Percentiles rank a stretch among this genome's conserved stretches.
Evolutionary conservation across 306 rosid genomes (phyloP).

Genomic region (Cyamopsis tetragonoloba): DNA sequence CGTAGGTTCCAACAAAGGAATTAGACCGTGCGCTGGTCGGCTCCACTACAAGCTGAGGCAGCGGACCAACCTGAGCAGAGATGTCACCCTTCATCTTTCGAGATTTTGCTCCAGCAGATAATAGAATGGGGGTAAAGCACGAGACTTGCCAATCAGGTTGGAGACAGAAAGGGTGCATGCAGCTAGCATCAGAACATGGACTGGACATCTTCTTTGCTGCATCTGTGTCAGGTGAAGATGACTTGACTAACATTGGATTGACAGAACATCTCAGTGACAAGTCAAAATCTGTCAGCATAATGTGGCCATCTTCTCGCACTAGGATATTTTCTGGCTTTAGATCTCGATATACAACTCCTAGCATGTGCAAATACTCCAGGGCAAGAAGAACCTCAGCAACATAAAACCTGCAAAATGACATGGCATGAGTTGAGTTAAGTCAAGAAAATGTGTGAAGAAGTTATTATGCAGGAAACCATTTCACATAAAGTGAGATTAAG

Average conservation of each 20-base stretch:
- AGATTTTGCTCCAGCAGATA: constrained; percentile 65
- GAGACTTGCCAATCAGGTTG: constrained; percentile 97
- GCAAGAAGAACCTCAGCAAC: constrained; percentile 94
- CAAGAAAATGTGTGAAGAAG: not conserved
- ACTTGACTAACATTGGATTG: constrained; percentile 65
- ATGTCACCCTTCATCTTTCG: constrained; percentile 68
- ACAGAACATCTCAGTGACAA: constrained; percentile 86
- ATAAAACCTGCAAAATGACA: constrained; percentile 65
- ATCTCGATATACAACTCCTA: constrained; percentile 93
- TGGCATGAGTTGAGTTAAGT: constrained; percentile 14
- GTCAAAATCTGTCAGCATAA: constrained; percentile 95
- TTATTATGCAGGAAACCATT: not conserved
- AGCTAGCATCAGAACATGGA: constrained; percentile 75
- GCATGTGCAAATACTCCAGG: constrained; percentile 94
- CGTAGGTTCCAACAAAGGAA: constrained; percentile 95
- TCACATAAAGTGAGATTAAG: not conserved
- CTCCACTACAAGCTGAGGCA: constrained; percentile 91
- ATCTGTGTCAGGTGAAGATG: constrained; percentile 59
- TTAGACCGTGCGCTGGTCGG: constrained; percentile 88
- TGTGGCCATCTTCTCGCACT: constrained; percentile 98
- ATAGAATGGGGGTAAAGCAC: constrained; percentile 84
- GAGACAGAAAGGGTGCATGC: constrained; percentile 94
- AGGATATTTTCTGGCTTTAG: constrained; percentile 91
- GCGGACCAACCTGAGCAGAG: constrained; percentile 61
- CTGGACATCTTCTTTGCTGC: constrained; percentile 51